Conservation (phyloP, 2,329 filamentous ascomycete species). For the Thielaviopsis euricoi region DNA sequence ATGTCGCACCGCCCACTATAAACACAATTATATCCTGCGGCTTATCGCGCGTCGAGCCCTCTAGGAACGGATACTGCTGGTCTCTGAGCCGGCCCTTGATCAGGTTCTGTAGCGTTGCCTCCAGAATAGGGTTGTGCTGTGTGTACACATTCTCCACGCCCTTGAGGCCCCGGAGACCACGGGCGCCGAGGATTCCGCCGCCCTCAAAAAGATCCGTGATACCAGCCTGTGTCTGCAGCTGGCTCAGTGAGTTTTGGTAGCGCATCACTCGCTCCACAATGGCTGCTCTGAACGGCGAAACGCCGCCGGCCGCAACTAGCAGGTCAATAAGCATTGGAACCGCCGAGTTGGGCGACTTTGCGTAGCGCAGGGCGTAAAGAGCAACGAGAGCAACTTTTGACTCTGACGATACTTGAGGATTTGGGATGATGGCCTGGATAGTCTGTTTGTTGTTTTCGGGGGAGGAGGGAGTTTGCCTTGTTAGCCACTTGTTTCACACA, state of each 20-base stretch:
- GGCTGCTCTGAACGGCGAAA: constrained; percentile 58
- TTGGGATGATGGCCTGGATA: constrained; percentile 73
- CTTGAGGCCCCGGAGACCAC: constrained; percentile 85
- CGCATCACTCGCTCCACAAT: constrained; percentile 66
- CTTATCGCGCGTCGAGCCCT: constrained; percentile 81
- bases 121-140: constrained; percentile 80
- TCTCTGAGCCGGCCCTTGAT: constrained; percentile 83
- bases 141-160: constrained; percentile 99
- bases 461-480: no score
- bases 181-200: constrained; percentile 58
- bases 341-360: constrained; percentile 69
- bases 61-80: constrained; percentile 82
- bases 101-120: constrained; percentile 75
- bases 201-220: constrained; percentile 89
- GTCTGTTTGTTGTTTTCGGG: constrained; percentile 35
- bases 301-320: constrained; percentile 65
- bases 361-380: constrained; percentile 87
- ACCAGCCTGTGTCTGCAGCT: constrained; percentile 55
- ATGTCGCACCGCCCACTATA: constrained; percentile 83
- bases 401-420: constrained; percentile 56
- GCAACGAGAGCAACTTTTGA: constrained; percentile 83
- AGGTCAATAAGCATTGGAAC: constrained; percentile 76
- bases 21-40: constrained; percentile 94
- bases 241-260: constrained; percentile 77
- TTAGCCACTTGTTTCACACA: not conserved